A percentile compares a stretch with the other conserved stretches of the same genome.
phyloP scores from a whole-genome alignment of 805 yeast genomes.

The Kodamaea sagamina region DNA sequence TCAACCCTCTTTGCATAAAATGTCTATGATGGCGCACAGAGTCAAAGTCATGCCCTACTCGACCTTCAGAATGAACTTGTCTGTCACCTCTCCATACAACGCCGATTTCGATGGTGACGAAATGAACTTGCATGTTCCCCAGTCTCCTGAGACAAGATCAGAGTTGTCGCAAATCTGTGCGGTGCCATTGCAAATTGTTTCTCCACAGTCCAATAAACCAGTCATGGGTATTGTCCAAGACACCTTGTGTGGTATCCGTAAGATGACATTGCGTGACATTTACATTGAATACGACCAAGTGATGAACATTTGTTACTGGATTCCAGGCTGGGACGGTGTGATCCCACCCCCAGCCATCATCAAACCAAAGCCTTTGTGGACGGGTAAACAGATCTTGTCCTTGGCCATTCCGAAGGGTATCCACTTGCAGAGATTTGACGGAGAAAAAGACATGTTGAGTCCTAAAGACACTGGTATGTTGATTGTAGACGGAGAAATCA shows the following conservation, averaged over 20 bases:
- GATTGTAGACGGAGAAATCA: constrained; percentile 90
- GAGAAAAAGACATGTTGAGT: constrained; percentile 74
- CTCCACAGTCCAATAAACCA: constrained; percentile 98
- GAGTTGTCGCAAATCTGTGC: constrained; percentile 94
- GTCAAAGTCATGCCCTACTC: constrained; percentile 99
- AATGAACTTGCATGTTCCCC: constrained; percentile 99
- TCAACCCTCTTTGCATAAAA: constrained; percentile 98
- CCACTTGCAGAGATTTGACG: constrained; percentile 91
- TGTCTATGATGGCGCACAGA: constrained; percentile 99
- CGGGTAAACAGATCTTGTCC: constrained; percentile 93
- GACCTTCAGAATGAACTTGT: constrained; percentile 91
- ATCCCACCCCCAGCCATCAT: constrained; percentile 93
- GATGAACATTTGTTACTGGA: constrained; percentile 96
- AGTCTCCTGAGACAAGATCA: constrained; percentile 96
- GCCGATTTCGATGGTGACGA: constrained; percentile 99
- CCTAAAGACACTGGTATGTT: constrained; percentile 97
- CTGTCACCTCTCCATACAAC: constrained; percentile 98
- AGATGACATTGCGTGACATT: constrained; percentile 87
- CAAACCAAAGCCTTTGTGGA: constrained; percentile 96
- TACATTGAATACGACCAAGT: constrained; percentile 92
- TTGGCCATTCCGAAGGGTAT: constrained; percentile 95
- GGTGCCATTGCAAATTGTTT: constrained; percentile 95
- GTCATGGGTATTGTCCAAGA: constrained; percentile 99
- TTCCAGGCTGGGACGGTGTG: constrained; percentile 98
- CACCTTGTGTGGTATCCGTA: constrained; percentile 95